Evolutionary conservation across 2,329 filamentous ascomycete genomes (phyloP).

Genomic region (Aspergillus terreus): DNA sequence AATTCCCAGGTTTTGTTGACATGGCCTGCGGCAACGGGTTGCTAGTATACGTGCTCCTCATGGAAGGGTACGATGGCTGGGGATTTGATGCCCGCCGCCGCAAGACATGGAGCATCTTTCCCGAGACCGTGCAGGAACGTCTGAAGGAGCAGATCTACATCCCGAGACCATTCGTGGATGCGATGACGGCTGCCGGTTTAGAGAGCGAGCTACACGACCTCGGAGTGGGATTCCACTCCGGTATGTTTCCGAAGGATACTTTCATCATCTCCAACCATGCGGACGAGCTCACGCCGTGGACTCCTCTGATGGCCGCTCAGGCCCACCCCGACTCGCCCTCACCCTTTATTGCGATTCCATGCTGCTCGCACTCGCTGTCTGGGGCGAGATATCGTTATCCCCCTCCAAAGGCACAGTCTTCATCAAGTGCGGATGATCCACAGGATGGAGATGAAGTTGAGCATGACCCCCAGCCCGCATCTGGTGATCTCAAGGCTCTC

Average conservation of each 20-base stretch:
- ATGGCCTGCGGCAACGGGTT: constrained; percentile 95
- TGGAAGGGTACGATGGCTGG: constrained; percentile 80
- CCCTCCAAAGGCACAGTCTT: constrained; percentile 34
- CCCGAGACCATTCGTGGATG: constrained; percentile 47
- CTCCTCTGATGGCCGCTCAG: constrained; percentile 75
- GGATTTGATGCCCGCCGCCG: constrained; percentile 86
- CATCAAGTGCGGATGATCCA: constrained; percentile 18
- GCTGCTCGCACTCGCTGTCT: constrained; percentile 83
- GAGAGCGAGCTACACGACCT: constrained; percentile 7
- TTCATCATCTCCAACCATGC: constrained; percentile 98
- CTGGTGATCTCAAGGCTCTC: constrained; percentile 40
- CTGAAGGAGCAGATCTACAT: constrained; percentile 60
- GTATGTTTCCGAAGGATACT: constrained; percentile 67
- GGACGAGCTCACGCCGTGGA: constrained; percentile 95
- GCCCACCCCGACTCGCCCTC: constrained; percentile 53
- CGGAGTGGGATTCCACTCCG: constrained; percentile 39
- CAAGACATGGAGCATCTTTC: constrained; percentile 80
- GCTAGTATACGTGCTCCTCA: constrained; percentile 74
- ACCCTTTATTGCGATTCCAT: constrained; percentile 90
- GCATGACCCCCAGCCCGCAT: constrained; percentile 17
- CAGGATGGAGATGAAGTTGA: constrained; percentile 9
- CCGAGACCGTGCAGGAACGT: constrained; percentile 42
- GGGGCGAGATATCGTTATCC: constrained; percentile 65
- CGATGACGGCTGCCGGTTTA: not conserved
- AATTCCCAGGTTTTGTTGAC: constrained; percentile 88